Evolutionary conservation across 1,284 basidiomycete genomes (phyloP), one percentile per base, ranked within the genome.

Genomic region (Anthracocystis panici-leucophaei): DNA sequence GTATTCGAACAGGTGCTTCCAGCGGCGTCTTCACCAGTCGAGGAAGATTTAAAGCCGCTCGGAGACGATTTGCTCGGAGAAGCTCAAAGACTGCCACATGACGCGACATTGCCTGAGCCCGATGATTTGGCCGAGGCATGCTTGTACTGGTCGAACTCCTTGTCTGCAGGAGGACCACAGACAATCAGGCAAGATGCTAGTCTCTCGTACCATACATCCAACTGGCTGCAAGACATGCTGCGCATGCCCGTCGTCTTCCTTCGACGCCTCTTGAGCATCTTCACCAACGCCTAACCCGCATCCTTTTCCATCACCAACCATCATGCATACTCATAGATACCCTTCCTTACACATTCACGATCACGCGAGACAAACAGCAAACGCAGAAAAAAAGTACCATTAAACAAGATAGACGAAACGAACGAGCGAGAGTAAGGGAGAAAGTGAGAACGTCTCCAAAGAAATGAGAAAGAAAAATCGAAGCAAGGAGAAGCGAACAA

Each of bases 171-270:
- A 16, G 33, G 45, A 16, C 4, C 51, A 35, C 53, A 52, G 14
- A n/a, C 57, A 8, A n/a, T 5, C 40, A 33, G 1, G 7, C 10
- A n/a, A 16, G 44, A 48, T 7, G 40, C 27, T 0, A 27, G 9
- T 12, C 18, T 63, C 9, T 31, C 59, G 3, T 31, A 45, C 59
- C 55, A 29, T 18, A 40, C 38, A 11, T 55, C 51, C 12, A 41
- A 38, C 23, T 68, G 65, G 65, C 20, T 68, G 16, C 51, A 35
- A 0, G 61, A 58, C 20, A 33, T 64, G 16, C 35, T 69, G 14
- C 46, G 57, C 41, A 18, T 46, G 42, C 60, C 66, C 3, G 14
- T 57, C 35, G n/a, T 42, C 40, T 11, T 64, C 18, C 7, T 67
- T 12, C 42, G 45, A 44, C 54, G 23, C 27, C 20, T 67, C 12